These are phyloP conservation scores for Paramyrothecium roridum DNA, from an alignment of 2,329 filamentous ascomycete genomes.

Conservation along the genomic window DNA sequence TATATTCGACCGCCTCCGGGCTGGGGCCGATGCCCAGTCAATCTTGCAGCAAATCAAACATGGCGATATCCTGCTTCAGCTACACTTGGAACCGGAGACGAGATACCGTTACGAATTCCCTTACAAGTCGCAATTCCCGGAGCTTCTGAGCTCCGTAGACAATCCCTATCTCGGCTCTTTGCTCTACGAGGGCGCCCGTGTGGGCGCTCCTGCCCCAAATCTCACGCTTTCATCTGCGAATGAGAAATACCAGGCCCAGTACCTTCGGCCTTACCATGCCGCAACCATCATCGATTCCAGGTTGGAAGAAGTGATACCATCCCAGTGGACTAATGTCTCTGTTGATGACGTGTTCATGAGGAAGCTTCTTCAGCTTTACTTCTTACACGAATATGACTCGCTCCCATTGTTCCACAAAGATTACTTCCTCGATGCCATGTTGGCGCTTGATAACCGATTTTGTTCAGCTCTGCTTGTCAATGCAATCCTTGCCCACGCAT, in stretches of 20 bases:
- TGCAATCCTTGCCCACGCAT: constrained; percentile 4
- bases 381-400: constrained; percentile 11
- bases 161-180: constrained; percentile 14
- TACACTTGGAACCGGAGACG: constrained; percentile 25
- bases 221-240: not conserved
- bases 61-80: constrained; percentile 29
- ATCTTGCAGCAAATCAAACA: constrained; percentile 26
- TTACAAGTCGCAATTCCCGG: constrained; percentile 17
- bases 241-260: not conserved
- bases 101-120: constrained; percentile 31
- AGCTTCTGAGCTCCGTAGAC: constrained; percentile 10
- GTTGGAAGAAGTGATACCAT: constrained; percentile 15
- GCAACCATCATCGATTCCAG: constrained; percentile 21
- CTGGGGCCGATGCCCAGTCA: not conserved
- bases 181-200: too few relatives aligned
- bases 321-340: constrained; percentile 9
- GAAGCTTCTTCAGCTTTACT: constrained; percentile 6
- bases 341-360: constrained; percentile 10
- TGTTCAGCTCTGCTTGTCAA: constrained; percentile 11
- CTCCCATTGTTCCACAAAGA: constrained; percentile 11
- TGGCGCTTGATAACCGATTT: constrained; percentile 1
- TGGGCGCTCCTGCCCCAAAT: too few relatives aligned
- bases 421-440: constrained; percentile 12
- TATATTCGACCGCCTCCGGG: not conserved
- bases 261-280: not conserved